Evolutionary conservation across 805 yeast species (phyloP), one percentile per base, ranked within the genome.

Genomic region (Ogataea chonburiensis): DNA sequence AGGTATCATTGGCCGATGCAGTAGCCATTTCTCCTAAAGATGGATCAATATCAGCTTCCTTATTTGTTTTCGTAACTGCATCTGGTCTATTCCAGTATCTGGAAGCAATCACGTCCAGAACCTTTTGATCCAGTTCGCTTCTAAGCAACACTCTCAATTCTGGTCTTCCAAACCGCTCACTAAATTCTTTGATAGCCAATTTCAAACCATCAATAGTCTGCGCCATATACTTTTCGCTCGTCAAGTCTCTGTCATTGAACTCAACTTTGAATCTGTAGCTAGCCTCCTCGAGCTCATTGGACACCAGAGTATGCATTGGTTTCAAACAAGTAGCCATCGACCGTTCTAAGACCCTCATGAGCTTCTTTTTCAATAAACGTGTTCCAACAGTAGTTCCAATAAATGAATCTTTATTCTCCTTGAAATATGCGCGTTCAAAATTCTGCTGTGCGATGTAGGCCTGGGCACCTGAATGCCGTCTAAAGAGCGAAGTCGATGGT

Each of bases 151-250:
- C 76, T 52, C 79, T 77, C 46, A 94, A 70, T 53, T 93, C 96
- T 18, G 77, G 77, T 45, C 97, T 73, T 3, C 94, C 87, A 53
- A 91, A 87, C 39, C 75, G 74, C 43, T 79, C 81, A 50, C 89
- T 81, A 48, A 94, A 74, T 45, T 91, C 96, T 58, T 93, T 91
- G 41, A 91, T 80, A 0, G 87, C 81, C 24, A 84, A 69, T 59
- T 93, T 93, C 54, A 94, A 70, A 32, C 84, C 67, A 60, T 93
- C 99, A 21, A 93, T 77, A 38, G 93, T 86, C 55, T 86, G 91
- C 15, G 97, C 95, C 49, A 93, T 70, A 56, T 93, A 93, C 40
- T 95, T 86, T 53, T 88, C 93, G 11, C 98, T 95, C 0, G 99
- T 93, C 45, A 93, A 69, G 22, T 83, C 86, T 36, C 97, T 76